Evolutionary conservation across 116 monocot species (phyloP).

Genomic region (Zostera marina): DNA sequence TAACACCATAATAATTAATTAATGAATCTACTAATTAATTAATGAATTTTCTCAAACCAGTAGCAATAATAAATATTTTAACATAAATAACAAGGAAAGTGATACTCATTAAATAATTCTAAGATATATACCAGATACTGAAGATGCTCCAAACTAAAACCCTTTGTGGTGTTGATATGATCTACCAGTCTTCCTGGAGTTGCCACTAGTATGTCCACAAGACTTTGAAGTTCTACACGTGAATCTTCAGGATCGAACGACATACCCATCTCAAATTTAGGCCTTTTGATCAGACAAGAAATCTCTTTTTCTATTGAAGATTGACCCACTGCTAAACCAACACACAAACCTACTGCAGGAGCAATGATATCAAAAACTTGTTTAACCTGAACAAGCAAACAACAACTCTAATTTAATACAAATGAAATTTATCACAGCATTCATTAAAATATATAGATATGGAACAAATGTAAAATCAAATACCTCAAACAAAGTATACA

Average conservation of each 20-base stretch:
- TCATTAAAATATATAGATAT: not conserved
- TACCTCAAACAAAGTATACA: not conserved
- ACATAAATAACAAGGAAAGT: not conserved
- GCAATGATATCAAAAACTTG: slow-evolving; percentile 76
- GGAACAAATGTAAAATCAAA: not conserved
- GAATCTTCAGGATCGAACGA: slow-evolving; percentile 47
- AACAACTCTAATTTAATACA: not conserved
- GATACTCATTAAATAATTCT: not conserved
- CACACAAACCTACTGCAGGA: slow-evolving; percentile 59
- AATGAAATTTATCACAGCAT: not conserved
- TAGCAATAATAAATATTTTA: not conserved
- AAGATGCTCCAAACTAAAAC: slow-evolving; percentile 83
- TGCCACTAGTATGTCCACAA: slow-evolving; percentile 89
- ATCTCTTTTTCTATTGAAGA: slow-evolving; percentile 88
- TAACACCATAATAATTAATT: too few species aligned
- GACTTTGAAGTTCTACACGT: slow-evolving; percentile 26
- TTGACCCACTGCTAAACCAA: slow-evolving; percentile 89
- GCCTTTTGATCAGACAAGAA: slow-evolving; percentile 40
- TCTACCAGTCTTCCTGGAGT: slow-evolving; percentile 98
- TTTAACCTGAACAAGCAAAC: slow-evolving; percentile 47
- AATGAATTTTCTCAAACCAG: not conserved
- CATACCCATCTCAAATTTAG: slow-evolving; percentile 38
- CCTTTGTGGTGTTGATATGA: slow-evolving; percentile 80
- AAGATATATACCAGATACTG: slow-evolving; percentile 58
- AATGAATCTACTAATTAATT: too few species aligned